Evolutionary conservation across 208 protist species (phyloP), one percentile per base, ranked within the genome.

Genomic region (Acanthamoeba rhysodes): DNA sequence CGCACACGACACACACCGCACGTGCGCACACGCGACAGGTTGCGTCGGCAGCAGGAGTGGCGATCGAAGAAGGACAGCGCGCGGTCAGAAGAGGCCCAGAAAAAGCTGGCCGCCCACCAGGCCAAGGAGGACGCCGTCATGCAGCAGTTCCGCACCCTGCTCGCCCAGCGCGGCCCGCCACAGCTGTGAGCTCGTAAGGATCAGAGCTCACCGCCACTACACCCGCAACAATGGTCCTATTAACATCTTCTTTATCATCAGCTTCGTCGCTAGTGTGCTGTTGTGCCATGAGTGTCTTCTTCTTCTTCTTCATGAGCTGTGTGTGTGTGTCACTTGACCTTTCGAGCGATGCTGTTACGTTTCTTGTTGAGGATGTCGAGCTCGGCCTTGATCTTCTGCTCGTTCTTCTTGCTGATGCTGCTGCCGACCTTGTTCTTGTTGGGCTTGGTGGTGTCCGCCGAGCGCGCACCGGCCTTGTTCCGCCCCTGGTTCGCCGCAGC

Each of bases 301-400:
- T 45, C 41, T n/a, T n/a, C n/a, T n/a, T n/a, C n/a, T 48, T 48
- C 45, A 48, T 48, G 45, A 48, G 45, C 45, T n/a, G n/a, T n/a
- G n/a, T n/a, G n/a, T n/a, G n/a, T n/a, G n/a, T 66, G 59, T 68
- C 62, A 68, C 62, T 68, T 68, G 62, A 34, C n/a, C 72, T 80
- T 80, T 20, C 72, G 72, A 7, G 34, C 72, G 24, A 80, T 20
- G 72, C 29, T 10, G 29, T 6, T 48, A 12, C 32, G 24, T 29
- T 80, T 80, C 34, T 80, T 80, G 72, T 80, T 80, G 34, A 32
- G 29, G 72, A 80, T 80, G 72, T 80, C 72, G 8, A 24, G 72
- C 29, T 80, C 72, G 34, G 72, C 72, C 37, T 48, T 37, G 72
- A 27, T 18, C 29, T 80, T 80, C 66, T 74, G 66, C 12, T 74